Evolutionary conservation across 208 protist species (phyloP).

Genomic region (Zelonia costaricensis): DNA sequence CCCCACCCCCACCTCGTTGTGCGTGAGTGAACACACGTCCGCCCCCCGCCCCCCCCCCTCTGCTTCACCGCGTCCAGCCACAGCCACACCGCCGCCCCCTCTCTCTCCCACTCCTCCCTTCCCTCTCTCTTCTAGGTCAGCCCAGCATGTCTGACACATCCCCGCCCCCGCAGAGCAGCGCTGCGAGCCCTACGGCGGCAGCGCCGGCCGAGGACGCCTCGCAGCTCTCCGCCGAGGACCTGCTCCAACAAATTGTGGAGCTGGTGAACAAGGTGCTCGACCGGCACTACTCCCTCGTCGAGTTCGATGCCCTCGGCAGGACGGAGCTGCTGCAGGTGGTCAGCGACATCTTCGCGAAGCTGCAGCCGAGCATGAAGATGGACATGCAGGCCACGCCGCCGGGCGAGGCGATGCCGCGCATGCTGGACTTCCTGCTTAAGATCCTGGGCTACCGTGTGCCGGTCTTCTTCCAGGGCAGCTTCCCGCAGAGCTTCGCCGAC

Average conservation of each 20-base stretch:
- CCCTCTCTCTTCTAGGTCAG: background rate
- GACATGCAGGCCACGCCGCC: slow-evolving; percentile 52
- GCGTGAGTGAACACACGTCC: too few relatives aligned
- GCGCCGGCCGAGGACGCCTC: slow-evolving; percentile 14
- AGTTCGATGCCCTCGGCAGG: slow-evolving; percentile 78
- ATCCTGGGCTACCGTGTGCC: slow-evolving; percentile 86
- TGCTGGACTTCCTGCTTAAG: slow-evolving; percentile 84
- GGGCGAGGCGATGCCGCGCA: slow-evolving; percentile 51
- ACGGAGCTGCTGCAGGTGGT: slow-evolving; percentile 81
- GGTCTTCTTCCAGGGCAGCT: slow-evolving; percentile 65
- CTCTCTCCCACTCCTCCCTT: background rate
- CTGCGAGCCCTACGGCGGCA: slow-evolving; percentile 1
- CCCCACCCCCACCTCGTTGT: too few relatives aligned
- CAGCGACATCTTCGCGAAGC: slow-evolving; percentile 80
- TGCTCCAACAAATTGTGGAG: slow-evolving; percentile 84
- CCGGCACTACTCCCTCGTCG: slow-evolving; percentile 82
- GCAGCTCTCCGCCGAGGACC: slow-evolving; percentile 60
- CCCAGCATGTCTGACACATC: slow-evolving; percentile 16
- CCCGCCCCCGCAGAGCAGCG: slow-evolving; percentile 12
- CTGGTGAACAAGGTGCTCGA: slow-evolving; percentile 72
- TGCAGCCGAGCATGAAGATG: slow-evolving; percentile 63
- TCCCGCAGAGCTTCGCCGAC: slow-evolving; percentile 70
- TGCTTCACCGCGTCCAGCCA: too few relatives aligned
- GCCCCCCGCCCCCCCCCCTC: too few relatives aligned
- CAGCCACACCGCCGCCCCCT: background rate